Base-by-base conservation (phyloP, 805 yeast genomes). In the Kodamaea neixiangensis region DNA sequence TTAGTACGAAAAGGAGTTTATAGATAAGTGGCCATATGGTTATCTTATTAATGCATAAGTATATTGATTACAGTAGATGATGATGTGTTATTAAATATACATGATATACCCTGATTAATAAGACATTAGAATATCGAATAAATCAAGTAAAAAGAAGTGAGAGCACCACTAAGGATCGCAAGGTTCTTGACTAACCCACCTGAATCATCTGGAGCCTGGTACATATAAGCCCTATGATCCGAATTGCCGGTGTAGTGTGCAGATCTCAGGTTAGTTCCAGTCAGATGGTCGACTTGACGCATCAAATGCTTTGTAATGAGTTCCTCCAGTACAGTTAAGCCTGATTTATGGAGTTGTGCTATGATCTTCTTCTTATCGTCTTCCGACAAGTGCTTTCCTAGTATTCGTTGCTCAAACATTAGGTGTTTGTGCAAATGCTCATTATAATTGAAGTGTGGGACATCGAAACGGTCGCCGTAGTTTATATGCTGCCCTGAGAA, bases 381-480 rank as follows among this genome's bases (percentile, higher is more conserved):
- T 3, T 62, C 62, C 10, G 69, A 48, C n/a, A 64, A 49, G 39
- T 58, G 56, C 47, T 65, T 68, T 34, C 65, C 67, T 51, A 76
- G 64, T 44, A 75, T 62, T 11, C 77, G 58, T 54, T 75, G 77
- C 58, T 76, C 80, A 48, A 75, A 73, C 57, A 73, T 76, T 50
- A 83, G 67, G 52, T 81, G 80, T 46, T 82, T 76, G 25, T 69
- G 63, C 5, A 81, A 67, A 61, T 83, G 87, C 51, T 76, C 75
- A 52, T 78, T 72, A 56, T 78, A 80, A 63, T 83, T 81, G 56
- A 83, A 83, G 63, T 83, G 87, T 2, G 87, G 86, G 2, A 82
- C 86, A 56, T 81, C 85, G 53, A 56, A 65, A 39, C 82, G 65
- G 55, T 72, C 71, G 5, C 77, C 77, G 37, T 70, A 66, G 48